Base-by-base conservation (phyloP, 1,284 basidiomycete genomes). In the Gastroboletus turbinatus region DNA sequence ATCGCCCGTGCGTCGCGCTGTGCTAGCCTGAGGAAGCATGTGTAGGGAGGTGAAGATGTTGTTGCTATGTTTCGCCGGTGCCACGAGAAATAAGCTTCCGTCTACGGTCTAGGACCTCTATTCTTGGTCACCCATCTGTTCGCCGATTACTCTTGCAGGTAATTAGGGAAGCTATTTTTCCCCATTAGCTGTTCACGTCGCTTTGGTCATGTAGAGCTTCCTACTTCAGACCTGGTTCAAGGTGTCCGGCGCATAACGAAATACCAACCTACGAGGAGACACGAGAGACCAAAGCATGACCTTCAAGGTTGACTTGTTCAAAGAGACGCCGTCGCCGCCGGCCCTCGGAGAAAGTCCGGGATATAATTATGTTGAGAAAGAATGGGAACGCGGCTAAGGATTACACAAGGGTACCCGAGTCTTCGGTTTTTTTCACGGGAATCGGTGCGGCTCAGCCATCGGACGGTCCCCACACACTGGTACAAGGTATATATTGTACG, bases 71-170 rank as follows among this genome's bases (percentile, higher is more conserved):
- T 42, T 45, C 30, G 48, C 23, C 17, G 16, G 52, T 43, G 48
- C 36, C 38, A 52, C 29, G 57, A 46, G 44, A 50, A 44, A 56
- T 47, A 56, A 23, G 17, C 38, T 43, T 55, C 36, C 44, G 29
- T 42, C 60, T 39, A 38, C 21, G 40, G 19, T 42, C 30, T n/a
- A 44, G 43, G 11, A 25, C 42, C 44, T 46, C 49, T 25, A 44
- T 55, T 62, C 39, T 50, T 50, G 35, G 50, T 39, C 40, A 59
- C 29, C 48, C 9, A 46, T 56, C n/a, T 21, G 59, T 44, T 35
- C 36, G 44, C 46, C 27, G 30, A 43, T 47, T 64, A 21, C 50
- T 35, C 30, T 63, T 56, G 51, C 51, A 36, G 43, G 50, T 35
- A 59, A 43, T 33, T 25, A 32, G 33, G 21, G 4, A 27, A 14